Evolutionary conservation across 2,329 filamentous ascomycete genomes (phyloP).

Genomic region (Colletotrichum sp.): DNA sequence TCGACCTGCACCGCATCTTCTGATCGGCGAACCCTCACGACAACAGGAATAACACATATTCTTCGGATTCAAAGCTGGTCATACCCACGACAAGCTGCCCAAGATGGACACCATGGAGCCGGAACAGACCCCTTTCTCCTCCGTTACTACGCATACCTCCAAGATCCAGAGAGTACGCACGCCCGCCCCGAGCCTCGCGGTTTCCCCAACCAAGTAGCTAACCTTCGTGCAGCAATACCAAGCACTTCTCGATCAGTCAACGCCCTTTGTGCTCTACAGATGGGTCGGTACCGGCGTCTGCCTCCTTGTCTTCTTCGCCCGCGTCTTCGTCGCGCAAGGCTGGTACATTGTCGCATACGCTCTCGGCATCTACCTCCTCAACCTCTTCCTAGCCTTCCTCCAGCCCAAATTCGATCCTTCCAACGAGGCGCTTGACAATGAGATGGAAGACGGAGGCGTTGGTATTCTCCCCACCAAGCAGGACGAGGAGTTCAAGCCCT

Average conservation of each 20-base stretch:
- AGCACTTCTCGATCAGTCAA: slow-evolving; percentile 90
- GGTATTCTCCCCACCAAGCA: slow-evolving; percentile 89
- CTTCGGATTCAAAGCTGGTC: neutral
- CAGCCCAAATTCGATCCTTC: slow-evolving; percentile 99
- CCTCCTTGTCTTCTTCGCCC: slow-evolving; percentile 82
- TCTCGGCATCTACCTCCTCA: slow-evolving; percentile 97
- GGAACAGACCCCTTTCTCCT: slow-evolving; percentile 89
- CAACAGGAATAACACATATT: neutral
- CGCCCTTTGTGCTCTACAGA: slow-evolving; percentile 86
- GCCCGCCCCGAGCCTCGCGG: slow-evolving; percentile 27
- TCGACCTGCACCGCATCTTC: neutral
- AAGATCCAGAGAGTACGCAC: slow-evolving; percentile 70
- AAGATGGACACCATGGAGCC: slow-evolving; percentile 86
- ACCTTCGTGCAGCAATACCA: slow-evolving; percentile 77
- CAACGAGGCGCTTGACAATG: slow-evolving; percentile 87
- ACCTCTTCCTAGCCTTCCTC: slow-evolving; percentile 98
- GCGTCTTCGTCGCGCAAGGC: slow-evolving; percentile 91
- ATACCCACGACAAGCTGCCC: slow-evolving; percentile 1
- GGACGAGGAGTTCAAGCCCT: slow-evolving; percentile 97
- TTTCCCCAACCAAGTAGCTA: slow-evolving; percentile 16
- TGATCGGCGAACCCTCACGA: neutral
- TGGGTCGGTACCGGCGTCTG: slow-evolving; percentile 84
- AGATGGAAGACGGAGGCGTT: slow-evolving; percentile 90
- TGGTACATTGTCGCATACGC: slow-evolving; percentile 99
- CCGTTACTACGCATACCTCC: slow-evolving; percentile 85